Evolutionary conservation across 2,329 filamentous ascomycete genomes (phyloP).

Genomic region (Neoscytalidium dimidiatum): DNA sequence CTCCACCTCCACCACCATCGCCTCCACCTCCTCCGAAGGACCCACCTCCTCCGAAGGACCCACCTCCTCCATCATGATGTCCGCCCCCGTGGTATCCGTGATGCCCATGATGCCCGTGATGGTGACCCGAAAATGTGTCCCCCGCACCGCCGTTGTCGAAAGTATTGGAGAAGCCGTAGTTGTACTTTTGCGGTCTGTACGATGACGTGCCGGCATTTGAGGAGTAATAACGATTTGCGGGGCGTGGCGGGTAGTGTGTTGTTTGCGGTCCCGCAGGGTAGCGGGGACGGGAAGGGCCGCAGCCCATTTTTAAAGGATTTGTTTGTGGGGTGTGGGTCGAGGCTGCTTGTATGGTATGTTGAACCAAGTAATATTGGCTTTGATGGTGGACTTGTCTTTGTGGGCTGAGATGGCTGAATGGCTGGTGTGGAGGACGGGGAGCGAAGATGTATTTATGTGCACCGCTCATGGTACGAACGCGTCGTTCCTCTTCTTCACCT

Average conservation of each 20-base stretch:
- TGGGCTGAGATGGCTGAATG: no score
- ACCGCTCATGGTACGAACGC: background rate
- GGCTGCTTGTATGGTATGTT: background rate
- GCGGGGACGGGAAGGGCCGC: background rate
- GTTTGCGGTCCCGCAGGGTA: background rate
- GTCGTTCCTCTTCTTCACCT: background rate
- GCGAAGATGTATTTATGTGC: background rate
- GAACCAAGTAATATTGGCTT: no score
- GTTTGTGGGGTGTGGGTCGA: background rate
- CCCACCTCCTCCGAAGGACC: background rate
- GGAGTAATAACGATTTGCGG: background rate
- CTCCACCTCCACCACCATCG: background rate
- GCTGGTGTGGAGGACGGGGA: background rate
- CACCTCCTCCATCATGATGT: background rate
- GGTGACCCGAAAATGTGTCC: background rate
- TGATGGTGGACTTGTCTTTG: no score
- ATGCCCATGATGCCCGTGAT: background rate
- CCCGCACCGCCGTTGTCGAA: background rate
- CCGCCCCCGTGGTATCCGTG: background rate
- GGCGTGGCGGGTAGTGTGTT: background rate
- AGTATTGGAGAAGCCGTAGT: background rate
- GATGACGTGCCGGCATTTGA: background rate
- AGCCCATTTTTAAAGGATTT: background rate
- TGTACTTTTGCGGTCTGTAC: background rate
- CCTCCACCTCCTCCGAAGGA: background rate